Evolutionary conservation across 129 eudicot species (phyloP), one percentile per base, ranked within the genome.

Genomic region (Saposhnikovia divaricata): DNA sequence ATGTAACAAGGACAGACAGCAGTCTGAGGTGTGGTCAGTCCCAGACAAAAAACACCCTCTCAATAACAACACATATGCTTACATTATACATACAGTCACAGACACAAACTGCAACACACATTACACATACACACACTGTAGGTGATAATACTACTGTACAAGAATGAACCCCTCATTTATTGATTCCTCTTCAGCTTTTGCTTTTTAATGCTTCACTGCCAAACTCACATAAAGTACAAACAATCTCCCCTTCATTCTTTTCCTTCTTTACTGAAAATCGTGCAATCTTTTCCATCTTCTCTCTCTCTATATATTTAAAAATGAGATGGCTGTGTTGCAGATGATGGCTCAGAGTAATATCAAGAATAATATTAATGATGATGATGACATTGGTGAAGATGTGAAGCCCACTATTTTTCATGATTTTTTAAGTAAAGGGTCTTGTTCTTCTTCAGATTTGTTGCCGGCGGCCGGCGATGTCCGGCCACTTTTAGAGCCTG

Each of bases 361-460:
- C 66, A 87, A 28, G 31, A 69, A 31, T 37, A 78, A 8, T 13
- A 40, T 0, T 40, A 9, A 21, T 40, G 27, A 9, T 19, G 59
- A 43, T 57, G 34, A 74, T 79, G 79, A 80, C 78, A 84, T 84
- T 46, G 81, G 27, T 23, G 87, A 82, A 80, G 93, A 87, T 82
- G 90, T 82, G 31, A 88, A 92, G 80, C 86, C 91, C 59, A 88
- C 97, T 44, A 53, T 87, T 84, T 92, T 92, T 80, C 97, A 92
- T 80, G 97, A 90, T 70, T 92, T 92, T 84, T 87, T 92, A 47
- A 91, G 96, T 76, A 85, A 79, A 40, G 86, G 86, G 25, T 84
- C 80, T 70, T 75, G 85, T 19, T 84, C 80, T 70, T 76, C 85
- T 84, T 85, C 89, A 70, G 83, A 84, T 72, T 85, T 80, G 76